phyloP scores from a whole-genome alignment of 192 early-diverging fungal species.

The Lunasporangiospora selenospora region DNA sequence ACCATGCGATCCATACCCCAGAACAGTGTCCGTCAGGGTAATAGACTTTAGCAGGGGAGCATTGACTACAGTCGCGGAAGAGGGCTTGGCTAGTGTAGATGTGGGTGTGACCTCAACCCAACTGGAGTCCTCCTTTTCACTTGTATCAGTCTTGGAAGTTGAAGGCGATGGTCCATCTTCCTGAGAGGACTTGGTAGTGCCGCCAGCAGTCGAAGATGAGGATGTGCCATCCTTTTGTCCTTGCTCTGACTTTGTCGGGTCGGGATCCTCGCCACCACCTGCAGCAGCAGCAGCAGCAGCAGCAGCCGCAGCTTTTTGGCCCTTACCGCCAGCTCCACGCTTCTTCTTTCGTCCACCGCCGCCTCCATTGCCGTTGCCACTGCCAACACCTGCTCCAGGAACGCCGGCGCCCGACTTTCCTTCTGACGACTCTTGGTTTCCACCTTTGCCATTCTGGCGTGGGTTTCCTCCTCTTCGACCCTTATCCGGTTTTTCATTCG shows the following conservation, averaged over 20 bases:
- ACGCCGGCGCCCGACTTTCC: slow-evolving; percentile 7
- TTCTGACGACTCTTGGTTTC: slow-evolving; percentile 1
- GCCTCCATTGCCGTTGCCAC: slow-evolving; percentile 4
- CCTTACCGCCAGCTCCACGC: slow-evolving; percentile 40
- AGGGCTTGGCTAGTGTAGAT: slow-evolving; percentile 21
- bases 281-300: slow-evolving; percentile 9
- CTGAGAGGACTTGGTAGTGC: too few species aligned
- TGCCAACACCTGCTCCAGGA: neutral
- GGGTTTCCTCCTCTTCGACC: slow-evolving; percentile 3
- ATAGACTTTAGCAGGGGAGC: slow-evolving; percentile 59
- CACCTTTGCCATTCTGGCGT: slow-evolving; percentile 5
- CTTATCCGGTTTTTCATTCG: slow-evolving; percentile 20
- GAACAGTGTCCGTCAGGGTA: slow-evolving; percentile 62
- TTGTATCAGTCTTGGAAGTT: neutral
- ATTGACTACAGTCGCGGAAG: slow-evolving; percentile 12
- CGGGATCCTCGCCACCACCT: neutral
- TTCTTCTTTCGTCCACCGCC: slow-evolving; percentile 38
- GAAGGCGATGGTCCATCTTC: neutral
- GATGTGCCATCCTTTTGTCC: neutral
- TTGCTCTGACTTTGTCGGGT: neutral
- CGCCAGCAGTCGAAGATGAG: neutral
- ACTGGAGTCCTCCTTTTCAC: neutral
- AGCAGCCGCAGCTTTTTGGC: slow-evolving; percentile 18
- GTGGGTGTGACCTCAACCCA: slow-evolving; percentile 28
- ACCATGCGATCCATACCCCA: slow-evolving; percentile 95